phyloP scores from a whole-genome alignment of 306 rosid genomes.

The Acacia crassicarpa region DNA sequence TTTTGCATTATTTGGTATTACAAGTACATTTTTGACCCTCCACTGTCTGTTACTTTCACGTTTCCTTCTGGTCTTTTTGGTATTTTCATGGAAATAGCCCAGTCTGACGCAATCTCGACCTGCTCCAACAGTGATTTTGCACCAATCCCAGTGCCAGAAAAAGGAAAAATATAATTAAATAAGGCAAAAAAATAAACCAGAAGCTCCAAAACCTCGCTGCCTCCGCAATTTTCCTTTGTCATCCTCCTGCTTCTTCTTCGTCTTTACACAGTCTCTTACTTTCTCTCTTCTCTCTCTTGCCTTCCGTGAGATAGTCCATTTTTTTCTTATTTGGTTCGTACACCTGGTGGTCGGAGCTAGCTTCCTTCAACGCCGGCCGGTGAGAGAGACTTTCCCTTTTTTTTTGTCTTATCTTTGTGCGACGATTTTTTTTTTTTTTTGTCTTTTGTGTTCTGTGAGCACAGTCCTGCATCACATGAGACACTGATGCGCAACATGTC shows the following conservation, averaged over 20 bases:
- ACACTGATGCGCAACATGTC: neutral
- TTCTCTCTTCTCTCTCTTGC: neutral
- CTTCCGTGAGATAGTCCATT: neutral
- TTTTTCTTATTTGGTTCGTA: neutral
- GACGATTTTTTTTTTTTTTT: neutral
- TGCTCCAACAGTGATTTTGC: slow-evolving; percentile 31
- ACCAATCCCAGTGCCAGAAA: slow-evolving; percentile 30
- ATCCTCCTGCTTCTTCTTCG: neutral
- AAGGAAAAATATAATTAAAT: neutral
- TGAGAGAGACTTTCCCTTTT: neutral
- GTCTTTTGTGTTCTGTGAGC: neutral
- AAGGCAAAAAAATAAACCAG: neutral
- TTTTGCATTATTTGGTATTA: neutral
- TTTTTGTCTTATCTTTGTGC: neutral
- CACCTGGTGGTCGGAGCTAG: neutral
- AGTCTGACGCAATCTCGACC: slow-evolving; percentile 12
- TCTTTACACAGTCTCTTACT: neutral
- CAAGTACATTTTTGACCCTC: slow-evolving; percentile 2
- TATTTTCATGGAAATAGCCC: neutral
- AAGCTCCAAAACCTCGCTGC: slow-evolving; percentile 8
- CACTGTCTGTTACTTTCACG: neutral
- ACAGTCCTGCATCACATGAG: neutral
- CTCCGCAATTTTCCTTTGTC: slow-evolving; percentile 9
- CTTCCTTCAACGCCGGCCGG: slow-evolving; percentile 2
- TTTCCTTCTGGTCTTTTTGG: slow-evolving; percentile 13